A percentile compares a stretch with the other conserved stretches of the same genome.
phyloP scores from a whole-genome alignment of 2,329 filamentous ascomycete genomes.

The Phyllosticta citribraziliensis region DNA sequence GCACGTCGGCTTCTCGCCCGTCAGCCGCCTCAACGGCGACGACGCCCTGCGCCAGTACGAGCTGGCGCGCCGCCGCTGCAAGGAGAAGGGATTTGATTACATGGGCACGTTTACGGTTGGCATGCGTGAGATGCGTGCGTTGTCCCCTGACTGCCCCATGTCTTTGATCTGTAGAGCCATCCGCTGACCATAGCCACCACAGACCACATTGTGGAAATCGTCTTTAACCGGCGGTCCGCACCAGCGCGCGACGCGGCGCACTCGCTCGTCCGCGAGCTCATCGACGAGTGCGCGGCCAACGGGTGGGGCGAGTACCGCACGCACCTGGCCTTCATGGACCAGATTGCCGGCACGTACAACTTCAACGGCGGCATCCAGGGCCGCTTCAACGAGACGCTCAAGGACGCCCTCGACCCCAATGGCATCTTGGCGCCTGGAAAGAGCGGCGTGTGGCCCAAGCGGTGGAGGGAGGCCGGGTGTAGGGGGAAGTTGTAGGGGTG shows the following conservation, averaged over 20 bases:
- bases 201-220: slow-evolving; percentile 26
- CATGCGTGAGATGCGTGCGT: slow-evolving; percentile 32
- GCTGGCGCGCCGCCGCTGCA: slow-evolving; percentile 17
- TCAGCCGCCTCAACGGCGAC: slow-evolving; percentile 33
- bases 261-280: slow-evolving; percentile 22
- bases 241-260: slow-evolving; percentile 18
- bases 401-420: slow-evolving; percentile 36
- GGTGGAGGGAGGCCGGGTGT: slow-evolving; percentile 1
- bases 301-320: slow-evolving; percentile 40
- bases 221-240: slow-evolving; percentile 20
- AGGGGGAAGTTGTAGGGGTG: neutral
- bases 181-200: neutral
- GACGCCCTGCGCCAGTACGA: slow-evolving; percentile 33
- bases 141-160: no score
- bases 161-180: no score
- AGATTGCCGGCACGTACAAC: slow-evolving; percentile 38
- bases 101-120: slow-evolving; percentile 20
- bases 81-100: slow-evolving; percentile 17
- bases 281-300: slow-evolving; percentile 29
- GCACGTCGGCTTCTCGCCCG: slow-evolving; percentile 37
- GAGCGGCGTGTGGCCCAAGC: slow-evolving; percentile 16
- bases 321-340: slow-evolving; percentile 38
- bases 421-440: slow-evolving; percentile 21
- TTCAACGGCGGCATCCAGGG: slow-evolving; percentile 35
- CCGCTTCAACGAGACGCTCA: slow-evolving; percentile 36